These are phyloP conservation scores for Sisymbrium altissimum DNA, from an alignment of 345 rosid genomes.

Conservation along the genomic window DNA sequence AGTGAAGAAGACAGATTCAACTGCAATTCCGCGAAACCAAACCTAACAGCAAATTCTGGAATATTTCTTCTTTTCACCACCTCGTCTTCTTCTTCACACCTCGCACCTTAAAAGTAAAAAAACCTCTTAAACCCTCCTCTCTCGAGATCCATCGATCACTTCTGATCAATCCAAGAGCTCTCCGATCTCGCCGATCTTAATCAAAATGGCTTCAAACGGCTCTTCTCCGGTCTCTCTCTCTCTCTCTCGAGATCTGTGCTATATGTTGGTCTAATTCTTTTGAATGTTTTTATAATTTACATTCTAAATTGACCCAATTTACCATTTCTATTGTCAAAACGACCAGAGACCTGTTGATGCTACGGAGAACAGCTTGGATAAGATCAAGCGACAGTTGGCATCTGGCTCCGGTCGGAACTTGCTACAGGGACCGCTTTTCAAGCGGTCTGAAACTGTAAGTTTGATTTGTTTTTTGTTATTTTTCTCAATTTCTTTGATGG, in stretches of 20 bases:
- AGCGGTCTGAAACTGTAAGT: conserved; percentile 95
- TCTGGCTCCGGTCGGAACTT: conserved; percentile 87
- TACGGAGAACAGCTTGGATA: conserved; percentile 82
- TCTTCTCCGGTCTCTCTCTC: conserved; percentile 63
- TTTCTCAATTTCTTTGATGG: not conserved
- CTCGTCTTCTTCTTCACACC: conserved; percentile 13
- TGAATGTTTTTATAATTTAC: not conserved
- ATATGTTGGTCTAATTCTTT: not conserved
- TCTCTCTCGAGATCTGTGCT: conserved; percentile 6
- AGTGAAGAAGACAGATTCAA: conserved; percentile 25
- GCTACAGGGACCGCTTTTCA: conserved; percentile 95
- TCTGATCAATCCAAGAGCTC: not conserved
- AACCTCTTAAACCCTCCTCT: conserved; percentile 6
- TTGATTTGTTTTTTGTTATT: not conserved
- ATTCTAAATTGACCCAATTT: not conserved
- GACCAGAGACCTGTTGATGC: conserved; percentile 55
- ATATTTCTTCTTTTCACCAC: not conserved
- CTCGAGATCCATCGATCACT: conserved; percentile 5
- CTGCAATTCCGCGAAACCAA: conserved; percentile 37
- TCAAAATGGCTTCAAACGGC: conserved; percentile 78
- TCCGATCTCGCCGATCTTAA: conserved; percentile 29
- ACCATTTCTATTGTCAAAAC: not conserved
- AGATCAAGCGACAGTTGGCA: conserved; percentile 92
- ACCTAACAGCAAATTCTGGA: conserved; percentile 24
- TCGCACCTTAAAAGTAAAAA: not conserved